Percentiles rank a stretch among this genome's conserved stretches.
These are phyloP conservation scores for Erythrobasidium yunnanense DNA, from an alignment of 768 basidiomycete genomes.

Conservation along the genomic window DNA sequence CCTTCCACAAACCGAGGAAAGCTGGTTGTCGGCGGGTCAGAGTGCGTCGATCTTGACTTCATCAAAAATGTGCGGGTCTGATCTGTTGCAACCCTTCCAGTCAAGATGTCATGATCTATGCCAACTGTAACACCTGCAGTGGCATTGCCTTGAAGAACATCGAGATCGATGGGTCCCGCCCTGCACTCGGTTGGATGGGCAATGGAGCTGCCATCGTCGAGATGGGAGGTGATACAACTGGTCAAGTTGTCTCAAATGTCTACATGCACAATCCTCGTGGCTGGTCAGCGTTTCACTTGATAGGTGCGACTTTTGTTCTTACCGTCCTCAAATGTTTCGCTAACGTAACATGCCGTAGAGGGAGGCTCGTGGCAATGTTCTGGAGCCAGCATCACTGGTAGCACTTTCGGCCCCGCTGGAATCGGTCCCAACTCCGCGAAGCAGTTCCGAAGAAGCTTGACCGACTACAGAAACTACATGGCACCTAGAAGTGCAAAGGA, in stretches of 20 bases:
- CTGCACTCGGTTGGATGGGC: constrained; percentile 19
- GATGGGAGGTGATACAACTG: constrained; percentile 31
- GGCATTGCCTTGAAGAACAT: constrained; percentile 30
- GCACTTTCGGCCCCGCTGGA: constrained; percentile 35
- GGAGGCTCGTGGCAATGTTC: constrained; percentile 28
- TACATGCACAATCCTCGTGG: constrained; percentile 37
- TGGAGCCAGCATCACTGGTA: constrained; percentile 33
- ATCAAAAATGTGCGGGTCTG: not conserved
- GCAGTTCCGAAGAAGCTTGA: constrained; percentile 29
- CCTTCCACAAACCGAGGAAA: constrained; percentile 34
- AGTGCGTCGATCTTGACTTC: constrained; percentile 20
- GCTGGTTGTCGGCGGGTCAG: constrained; percentile 29
- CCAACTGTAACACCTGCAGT: constrained; percentile 27
- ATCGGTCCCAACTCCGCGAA: constrained; percentile 28
- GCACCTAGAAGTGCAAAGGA: not conserved
- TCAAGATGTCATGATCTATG: constrained; percentile 35
- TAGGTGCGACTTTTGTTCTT: constrained; percentile 17
- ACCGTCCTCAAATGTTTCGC: not conserved
- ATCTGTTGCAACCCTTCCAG: not conserved
- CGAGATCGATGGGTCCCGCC: constrained; percentile 35
- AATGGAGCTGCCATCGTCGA: constrained; percentile 33
- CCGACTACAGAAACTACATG: not conserved
- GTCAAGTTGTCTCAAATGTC: constrained; percentile 31
- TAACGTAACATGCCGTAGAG: constrained; percentile 18
- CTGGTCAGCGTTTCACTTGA: constrained; percentile 36